Evolutionary conservation across 495 filamentous ascomycete species (phyloP), one percentile per base, ranked within the genome.

Genomic region (Aspergillus wentii): DNA sequence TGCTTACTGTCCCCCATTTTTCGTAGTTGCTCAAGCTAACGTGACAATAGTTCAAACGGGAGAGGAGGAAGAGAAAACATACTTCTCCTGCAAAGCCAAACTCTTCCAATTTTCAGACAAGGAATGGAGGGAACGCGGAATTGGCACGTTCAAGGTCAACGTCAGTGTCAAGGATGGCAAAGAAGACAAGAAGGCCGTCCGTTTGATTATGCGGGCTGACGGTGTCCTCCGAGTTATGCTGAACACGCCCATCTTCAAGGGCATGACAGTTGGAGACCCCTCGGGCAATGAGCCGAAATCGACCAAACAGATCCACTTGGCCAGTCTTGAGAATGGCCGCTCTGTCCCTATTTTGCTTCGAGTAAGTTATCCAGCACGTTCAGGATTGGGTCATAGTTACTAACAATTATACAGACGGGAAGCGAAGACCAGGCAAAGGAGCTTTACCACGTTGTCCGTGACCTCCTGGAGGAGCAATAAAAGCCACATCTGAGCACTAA

Each of bases 171-270:
- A 54, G 4, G 72, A 80, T 33, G 72, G 77, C 9, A 52, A 55
- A 8, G 48, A 56, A 14, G 72, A 79, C n/a, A 57, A 51, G 10
- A 71, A 66, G 41, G 56, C 66, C 17, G 78, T 78, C 8, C 81
- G 89, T 17, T 74, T 95, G 49, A 76, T 95, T 41, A 88, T 95
- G 82, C 79, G 89, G 4, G 87, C 91, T 29, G 87, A 94, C 44
- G 84, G 85, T 27, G 85, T 83, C 4, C 72, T 83, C 37, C 77
- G 86, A n/a, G 81, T 95, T n/a, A 79, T 92, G 52, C 71, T 95
- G 26, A 95, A 95, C 59, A 82, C 82, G 3, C 74, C 78, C 1
- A 67, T 95, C 38, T 75, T 84, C 31, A 80, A 83, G 48, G 74
- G 76, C 4, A 83, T 90, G 76, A 74, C 74, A 23, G 80, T 86